Evolutionary conservation across 139 green algal genomes (phyloP).

Genomic region (Pleodorina starrii): DNA sequence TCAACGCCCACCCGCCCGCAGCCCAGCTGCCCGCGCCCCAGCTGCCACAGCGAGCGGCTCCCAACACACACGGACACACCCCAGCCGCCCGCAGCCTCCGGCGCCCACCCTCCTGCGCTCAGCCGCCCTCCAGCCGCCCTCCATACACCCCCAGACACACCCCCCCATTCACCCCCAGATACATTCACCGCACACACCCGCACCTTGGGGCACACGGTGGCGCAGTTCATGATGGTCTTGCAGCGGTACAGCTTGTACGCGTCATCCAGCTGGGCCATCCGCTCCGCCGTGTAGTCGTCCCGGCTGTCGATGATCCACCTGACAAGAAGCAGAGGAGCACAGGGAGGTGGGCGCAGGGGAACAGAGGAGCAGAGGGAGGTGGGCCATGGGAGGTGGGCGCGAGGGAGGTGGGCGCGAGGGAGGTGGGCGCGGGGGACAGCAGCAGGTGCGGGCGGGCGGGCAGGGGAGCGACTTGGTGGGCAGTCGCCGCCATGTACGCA

Average conservation of each 20-base stretch:
- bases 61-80: too few species aligned
- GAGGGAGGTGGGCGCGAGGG: too few species aligned
- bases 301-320: constrained; percentile 74
- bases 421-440: too few species aligned
- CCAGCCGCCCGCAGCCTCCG: not conserved
- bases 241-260: constrained; percentile 98
- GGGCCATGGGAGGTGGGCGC: too few species aligned
- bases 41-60: too few species aligned
- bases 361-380: not conserved
- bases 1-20: too few species aligned
- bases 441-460: too few species aligned
- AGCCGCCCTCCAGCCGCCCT: too few species aligned
- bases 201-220: constrained; percentile 81
- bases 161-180: not conserved
- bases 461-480: too few species aligned
- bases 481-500: too few species aligned
- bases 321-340: not conserved
- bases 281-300: constrained; percentile 94
- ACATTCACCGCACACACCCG: not conserved
- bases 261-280: constrained; percentile 93
- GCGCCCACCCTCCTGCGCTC: not conserved
- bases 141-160: too few species aligned
- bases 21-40: too few species aligned
- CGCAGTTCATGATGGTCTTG: constrained; percentile 99
- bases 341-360: not conserved